A percentile compares a stretch with the other conserved stretches of the same genome.
These are phyloP conservation scores for Metschnikowia gelsemii DNA, from an alignment of 805 yeast species.

Conservation along the genomic window DNA sequence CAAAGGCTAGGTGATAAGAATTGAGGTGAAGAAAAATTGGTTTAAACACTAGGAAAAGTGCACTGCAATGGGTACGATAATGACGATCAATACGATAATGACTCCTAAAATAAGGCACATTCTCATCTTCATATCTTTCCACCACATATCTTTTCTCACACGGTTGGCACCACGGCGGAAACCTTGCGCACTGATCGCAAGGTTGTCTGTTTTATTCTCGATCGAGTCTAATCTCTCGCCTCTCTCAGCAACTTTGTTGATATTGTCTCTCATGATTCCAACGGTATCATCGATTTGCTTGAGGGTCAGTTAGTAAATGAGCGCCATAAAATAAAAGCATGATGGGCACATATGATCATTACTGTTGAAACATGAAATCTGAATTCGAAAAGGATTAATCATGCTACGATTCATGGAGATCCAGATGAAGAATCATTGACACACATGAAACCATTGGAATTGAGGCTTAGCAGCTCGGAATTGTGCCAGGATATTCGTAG, in stretches of 20 bases:
- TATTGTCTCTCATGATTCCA: conserved; percentile 95
- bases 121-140: conserved; percentile 96
- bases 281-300: conserved; percentile 94
- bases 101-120: conserved; percentile 80
- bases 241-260: conserved; percentile 90
- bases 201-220: conserved; percentile 89
- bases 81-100: conserved; percentile 75
- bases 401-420: too few relatives aligned
- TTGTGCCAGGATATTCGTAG: not conserved
- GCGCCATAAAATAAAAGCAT: not conserved
- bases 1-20: too few relatives aligned
- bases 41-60: conserved; percentile 54
- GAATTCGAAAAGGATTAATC: too few relatives aligned
- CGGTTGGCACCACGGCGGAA: conserved; percentile 96
- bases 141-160: conserved; percentile 98
- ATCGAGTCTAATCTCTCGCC: conserved; percentile 92
- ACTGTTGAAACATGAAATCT: too few relatives aligned
- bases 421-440: too few relatives aligned
- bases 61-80: conserved; percentile 90
- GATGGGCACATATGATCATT: too few relatives aligned
- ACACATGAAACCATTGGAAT: too few relatives aligned
- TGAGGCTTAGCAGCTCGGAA: too few relatives aligned
- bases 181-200: conserved; percentile 89
- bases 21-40: not conserved
- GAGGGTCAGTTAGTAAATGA: conserved; percentile 27